A percentile compares a stretch with the other conserved stretches of the same genome.
These are phyloP conservation scores for Colletotrichum tamarilloi DNA, from an alignment of 2,329 filamentous ascomycete genomes.

Conservation along the genomic window DNA sequence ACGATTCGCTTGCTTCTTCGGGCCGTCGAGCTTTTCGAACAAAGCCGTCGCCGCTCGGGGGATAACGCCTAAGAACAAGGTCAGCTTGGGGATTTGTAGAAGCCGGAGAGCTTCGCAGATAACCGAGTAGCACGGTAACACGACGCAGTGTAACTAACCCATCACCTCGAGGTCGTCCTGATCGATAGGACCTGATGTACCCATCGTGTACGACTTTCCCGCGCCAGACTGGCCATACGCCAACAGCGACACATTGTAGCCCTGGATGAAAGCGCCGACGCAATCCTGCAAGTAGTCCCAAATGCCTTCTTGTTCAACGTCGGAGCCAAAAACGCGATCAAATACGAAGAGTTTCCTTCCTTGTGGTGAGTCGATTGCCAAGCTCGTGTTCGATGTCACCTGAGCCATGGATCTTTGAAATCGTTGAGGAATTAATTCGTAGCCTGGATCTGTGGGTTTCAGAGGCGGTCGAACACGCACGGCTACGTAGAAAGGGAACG, in stretches of 20 bases:
- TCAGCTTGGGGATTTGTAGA: slow-evolving; percentile 2
- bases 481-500: slow-evolving; percentile 62
- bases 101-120: neutral
- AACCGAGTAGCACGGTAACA: neutral
- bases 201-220: slow-evolving; percentile 99
- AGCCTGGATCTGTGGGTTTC: slow-evolving; percentile 86
- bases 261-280: slow-evolving; percentile 89
- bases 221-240: slow-evolving; percentile 98
- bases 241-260: slow-evolving; percentile 97
- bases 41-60: slow-evolving; percentile 87
- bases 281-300: slow-evolving; percentile 96
- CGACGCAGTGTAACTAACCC: slow-evolving; percentile 68
- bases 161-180: slow-evolving; percentile 77
- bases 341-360: slow-evolving; percentile 97
- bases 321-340: slow-evolving; percentile 90
- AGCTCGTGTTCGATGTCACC: slow-evolving; percentile 83
- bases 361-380: slow-evolving; percentile 90
- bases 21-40: slow-evolving; percentile 85
- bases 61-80: slow-evolving; percentile 79
- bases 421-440: slow-evolving; percentile 92
- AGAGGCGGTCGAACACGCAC: slow-evolving; percentile 93
- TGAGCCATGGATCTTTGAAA: slow-evolving; percentile 95
- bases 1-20: slow-evolving; percentile 63
- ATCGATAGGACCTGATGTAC: slow-evolving; percentile 87
- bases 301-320: slow-evolving; percentile 86